Base-by-base conservation (phyloP, 257 asterid genomes). In the Galeopsis tetrahit region DNA sequence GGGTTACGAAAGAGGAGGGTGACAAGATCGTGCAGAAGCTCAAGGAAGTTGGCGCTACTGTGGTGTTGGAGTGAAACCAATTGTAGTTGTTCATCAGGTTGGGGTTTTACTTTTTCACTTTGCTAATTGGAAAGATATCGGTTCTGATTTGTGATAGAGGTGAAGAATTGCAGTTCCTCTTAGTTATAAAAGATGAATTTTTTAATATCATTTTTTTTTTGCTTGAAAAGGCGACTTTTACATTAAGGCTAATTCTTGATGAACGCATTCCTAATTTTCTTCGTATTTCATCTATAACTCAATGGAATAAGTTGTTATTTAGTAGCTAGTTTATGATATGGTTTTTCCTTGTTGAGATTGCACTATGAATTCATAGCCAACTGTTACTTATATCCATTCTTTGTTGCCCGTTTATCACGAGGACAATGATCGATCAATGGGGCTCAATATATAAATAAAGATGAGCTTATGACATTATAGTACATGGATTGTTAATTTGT, bases 1-100 rank as follows among this genome's bases (percentile, higher is more conserved):
- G 96, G 44, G 76, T 85, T 8, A 77, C 92, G 32, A 88, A 86
- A 69, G 98, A 90, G 42, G 96, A 92, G 77, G 98, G 88, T 0
- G 91, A 88, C 49, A 81, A 90, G 78, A 88, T 92, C 59, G 34
- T 89, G 28, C 85, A 73, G 69, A 92, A 92, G 85, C 96, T 91
- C 68, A 90, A 87, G 84, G 95, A 71, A 69, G 76, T 85, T 5
- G 97, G 96, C 35, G 97, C 97, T 48, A 86, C 91, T 40, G 93
- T 79, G 10, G 95, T 80, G 14, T 76, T 91, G 84, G 96, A 89
- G 78, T 89, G 79, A 87, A 63, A 10, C 59, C 15, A 60, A 53
- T 15, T 42, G 44, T 56, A n/a, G 65, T 36, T 63, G 35, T 49
- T 51, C 36, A 59, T 17, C 32, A 9, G 15, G 40, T 38, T 33